phyloP scores from a whole-genome alignment of 1,284 basidiomycete species.

The Apiotrichum domesticum region DNA sequence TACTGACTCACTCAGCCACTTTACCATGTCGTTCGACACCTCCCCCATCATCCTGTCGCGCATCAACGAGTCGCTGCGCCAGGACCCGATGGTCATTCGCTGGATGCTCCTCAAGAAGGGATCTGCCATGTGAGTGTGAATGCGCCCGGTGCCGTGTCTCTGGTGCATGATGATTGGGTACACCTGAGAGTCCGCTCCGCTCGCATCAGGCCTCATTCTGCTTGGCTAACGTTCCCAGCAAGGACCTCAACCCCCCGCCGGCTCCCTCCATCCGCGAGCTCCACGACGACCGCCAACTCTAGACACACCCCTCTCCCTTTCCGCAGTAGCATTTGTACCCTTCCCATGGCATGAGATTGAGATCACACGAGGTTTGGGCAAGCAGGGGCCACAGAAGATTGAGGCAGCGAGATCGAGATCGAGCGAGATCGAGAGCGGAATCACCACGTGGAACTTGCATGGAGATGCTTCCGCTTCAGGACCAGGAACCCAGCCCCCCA shows the following conservation, averaged over 20 bases:
- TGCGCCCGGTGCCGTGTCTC: too few relatives aligned
- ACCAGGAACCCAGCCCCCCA: too few relatives aligned
- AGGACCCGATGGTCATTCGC: conserved; percentile 42
- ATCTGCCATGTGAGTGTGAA: conserved; percentile 11
- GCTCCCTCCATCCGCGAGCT: conserved; percentile 9
- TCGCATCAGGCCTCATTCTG: too few relatives aligned
- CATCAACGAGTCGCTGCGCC: conserved; percentile 39
- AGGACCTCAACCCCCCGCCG: conserved; percentile 11
- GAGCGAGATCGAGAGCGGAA: too few relatives aligned
- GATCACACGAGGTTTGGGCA: too few relatives aligned
- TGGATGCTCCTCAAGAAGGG: conserved; percentile 22
- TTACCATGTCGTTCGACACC: conserved; percentile 44
- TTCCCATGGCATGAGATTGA: conserved; percentile 3
- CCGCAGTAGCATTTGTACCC: background rate
- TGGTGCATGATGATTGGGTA: too few relatives aligned
- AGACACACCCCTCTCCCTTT: background rate
- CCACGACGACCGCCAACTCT: background rate
- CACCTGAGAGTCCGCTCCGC: too few relatives aligned
- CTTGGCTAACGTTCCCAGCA: background rate
- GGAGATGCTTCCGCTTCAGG: too few relatives aligned
- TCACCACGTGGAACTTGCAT: too few relatives aligned
- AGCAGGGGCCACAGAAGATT: too few relatives aligned
- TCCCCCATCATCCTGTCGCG: conserved; percentile 41
- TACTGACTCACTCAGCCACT: conserved; percentile 32
- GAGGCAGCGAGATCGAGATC: too few relatives aligned